These are phyloP conservation scores for Neoboletus subvelutipes DNA, from an alignment of 768 basidiomycete genomes.

Conservation along the genomic window DNA sequence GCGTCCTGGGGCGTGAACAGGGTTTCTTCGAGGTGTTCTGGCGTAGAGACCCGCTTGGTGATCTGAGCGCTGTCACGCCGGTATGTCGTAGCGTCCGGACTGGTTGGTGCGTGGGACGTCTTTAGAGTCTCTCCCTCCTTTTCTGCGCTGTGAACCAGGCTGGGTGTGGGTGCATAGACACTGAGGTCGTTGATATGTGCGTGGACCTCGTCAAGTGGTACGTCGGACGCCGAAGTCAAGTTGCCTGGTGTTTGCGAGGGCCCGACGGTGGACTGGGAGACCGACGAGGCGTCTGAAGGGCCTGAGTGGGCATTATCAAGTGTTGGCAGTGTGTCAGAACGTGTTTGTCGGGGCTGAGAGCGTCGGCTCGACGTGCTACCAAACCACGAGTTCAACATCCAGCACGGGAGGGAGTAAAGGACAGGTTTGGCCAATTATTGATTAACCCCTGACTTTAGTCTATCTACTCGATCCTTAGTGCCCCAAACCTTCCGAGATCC, in stretches of 20 bases:
- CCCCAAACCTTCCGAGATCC: slow-evolving; percentile 31
- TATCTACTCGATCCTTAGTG: slow-evolving; percentile 28
- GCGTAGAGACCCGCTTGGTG: neutral
- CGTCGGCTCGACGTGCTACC: slow-evolving; percentile 30
- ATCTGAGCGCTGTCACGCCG: slow-evolving; percentile 1
- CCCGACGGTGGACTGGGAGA: slow-evolving; percentile 21
- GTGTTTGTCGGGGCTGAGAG: slow-evolving; percentile 10
- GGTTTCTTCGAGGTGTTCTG: neutral
- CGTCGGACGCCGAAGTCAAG: slow-evolving; percentile 19
- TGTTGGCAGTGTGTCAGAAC: neutral
- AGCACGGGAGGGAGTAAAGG: neutral
- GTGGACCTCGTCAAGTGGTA: slow-evolving; percentile 24
- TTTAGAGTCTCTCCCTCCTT: slow-evolving; percentile 8
- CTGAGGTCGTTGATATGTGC: slow-evolving; percentile 28
- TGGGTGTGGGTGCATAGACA: slow-evolving; percentile 19
- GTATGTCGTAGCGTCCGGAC: slow-evolving; percentile 4
- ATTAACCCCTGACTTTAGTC: slow-evolving; percentile 8
- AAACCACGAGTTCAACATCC: slow-evolving; percentile 33
- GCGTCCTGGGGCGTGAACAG: slow-evolving; percentile 61
- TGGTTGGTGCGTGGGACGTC: slow-evolving; percentile 11
- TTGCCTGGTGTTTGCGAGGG: slow-evolving; percentile 9
- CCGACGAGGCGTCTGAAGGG: slow-evolving; percentile 13
- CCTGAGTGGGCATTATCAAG: neutral
- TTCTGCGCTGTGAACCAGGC: slow-evolving; percentile 15
- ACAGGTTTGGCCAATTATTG: slow-evolving; percentile 11